A percentile compares a stretch with the other conserved stretches of the same genome.
Evolutionary conservation across 129 eudicot genomes (phyloP).

Genomic region (Erigeron canadensis): DNA sequence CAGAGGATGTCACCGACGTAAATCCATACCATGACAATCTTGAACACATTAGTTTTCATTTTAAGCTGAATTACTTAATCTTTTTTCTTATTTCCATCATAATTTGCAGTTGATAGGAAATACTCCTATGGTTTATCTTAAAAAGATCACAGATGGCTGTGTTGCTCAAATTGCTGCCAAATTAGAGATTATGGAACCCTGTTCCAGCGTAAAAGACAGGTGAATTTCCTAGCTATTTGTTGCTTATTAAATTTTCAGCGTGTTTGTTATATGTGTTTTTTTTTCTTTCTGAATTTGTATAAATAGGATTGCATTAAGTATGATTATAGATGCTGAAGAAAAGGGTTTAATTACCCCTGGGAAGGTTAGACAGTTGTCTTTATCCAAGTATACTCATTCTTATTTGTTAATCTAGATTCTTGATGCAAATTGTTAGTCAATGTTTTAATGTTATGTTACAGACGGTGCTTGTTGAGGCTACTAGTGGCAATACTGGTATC

Average conservation of each 20-base stretch:
- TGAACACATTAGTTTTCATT: neutral
- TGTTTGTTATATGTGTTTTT: neutral
- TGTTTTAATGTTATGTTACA: slow-evolving; percentile 8
- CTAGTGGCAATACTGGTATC: slow-evolving; percentile 76
- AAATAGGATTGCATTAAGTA: slow-evolving; percentile 53
- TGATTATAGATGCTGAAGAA: slow-evolving; percentile 79
- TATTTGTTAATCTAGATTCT: too few relatives aligned
- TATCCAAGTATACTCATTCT: too few relatives aligned
- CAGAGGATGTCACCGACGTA: slow-evolving; percentile 70
- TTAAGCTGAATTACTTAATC: neutral
- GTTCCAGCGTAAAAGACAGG: slow-evolving; percentile 80
- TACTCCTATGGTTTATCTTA: slow-evolving; percentile 75
- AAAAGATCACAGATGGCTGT: slow-evolving; percentile 62
- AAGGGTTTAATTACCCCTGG: slow-evolving; percentile 74
- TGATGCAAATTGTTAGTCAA: neutral
- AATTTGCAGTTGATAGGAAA: slow-evolving; percentile 59
- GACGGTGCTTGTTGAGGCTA: slow-evolving; percentile 68
- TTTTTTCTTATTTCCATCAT: neutral
- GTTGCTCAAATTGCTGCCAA: slow-evolving; percentile 64
- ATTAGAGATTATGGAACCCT: slow-evolving; percentile 70
- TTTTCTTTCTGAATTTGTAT: neutral
- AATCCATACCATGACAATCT: slow-evolving; percentile 10
- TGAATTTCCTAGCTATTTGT: neutral
- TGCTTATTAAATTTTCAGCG: neutral
- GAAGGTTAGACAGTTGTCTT: slow-evolving; percentile 44